Evolutionary conservation across 2,329 filamentous ascomycete species (phyloP), one percentile per base, ranked within the genome.

Genomic region (Cladosporium halotolerans): DNA sequence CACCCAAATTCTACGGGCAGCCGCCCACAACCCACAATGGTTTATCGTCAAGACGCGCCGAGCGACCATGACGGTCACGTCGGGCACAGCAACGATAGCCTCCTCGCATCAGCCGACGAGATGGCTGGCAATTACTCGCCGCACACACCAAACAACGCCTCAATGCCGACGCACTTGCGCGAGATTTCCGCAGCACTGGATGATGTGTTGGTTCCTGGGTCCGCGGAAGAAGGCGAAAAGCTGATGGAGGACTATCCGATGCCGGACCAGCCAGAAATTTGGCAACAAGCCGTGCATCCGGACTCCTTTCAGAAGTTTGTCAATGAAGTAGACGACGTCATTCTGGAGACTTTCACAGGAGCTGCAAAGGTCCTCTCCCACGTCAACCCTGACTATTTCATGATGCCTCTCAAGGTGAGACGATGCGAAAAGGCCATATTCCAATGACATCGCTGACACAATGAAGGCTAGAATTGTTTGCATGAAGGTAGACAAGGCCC

Each of bases 381-480:
- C n/a, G 47, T 65, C 9, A 66, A 66, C 50, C 61, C 63, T n/a
- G 61, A 65, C 18, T 43, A 58, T 19, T 64, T 60, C 42, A 46
- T 55, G 47, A 57, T 65, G 57, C 54, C 56, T 16, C 55, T 53
- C 32, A 60, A 62, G 32, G 63, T 66, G 56, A 28, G 23, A 28
- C 7, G 23, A 28, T 28, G 23, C 23, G 23, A 7, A 28, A 28
- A 5, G 1, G 5, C 7, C 23, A 2, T 7, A 28, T 28, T 28
- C 7, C 23, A 7, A 28, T 28, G 7, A 28, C 23, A 28, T 7
- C 7, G 7, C 23, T 28, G 23, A 28, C 7, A 18, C 16, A 18
- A 57, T 58, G 19, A 45, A 67, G 64, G 58, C 60, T 39, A 60
- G 60, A 28, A 57, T 66, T 23, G 50, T 67, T 44, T 65, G 61